Evolutionary conservation across 2,329 filamentous ascomycete genomes (phyloP), one percentile per base, ranked within the genome.

Genomic region (Huntiella abstrusa): DNA sequence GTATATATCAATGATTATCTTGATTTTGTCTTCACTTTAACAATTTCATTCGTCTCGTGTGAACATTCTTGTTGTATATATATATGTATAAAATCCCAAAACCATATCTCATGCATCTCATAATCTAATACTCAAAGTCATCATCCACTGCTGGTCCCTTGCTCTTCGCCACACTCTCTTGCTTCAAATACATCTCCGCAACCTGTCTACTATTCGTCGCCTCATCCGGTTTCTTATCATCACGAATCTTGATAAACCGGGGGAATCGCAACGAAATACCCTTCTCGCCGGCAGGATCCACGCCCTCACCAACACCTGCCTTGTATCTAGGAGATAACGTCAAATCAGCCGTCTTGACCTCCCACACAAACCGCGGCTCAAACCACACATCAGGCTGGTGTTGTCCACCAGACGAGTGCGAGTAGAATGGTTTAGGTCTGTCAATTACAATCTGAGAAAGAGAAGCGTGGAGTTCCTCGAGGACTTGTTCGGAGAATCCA

Each of bases 381-480:
- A 98, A 91, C 91, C 91, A 98, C 34, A 98, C 86, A 60, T 98
- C 91, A 1, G 91, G 91, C 60, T 98, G 91, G 59, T 96, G 86
- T 63, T 93, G 88, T 43, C 77, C 77, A 43, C 83, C 84, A 0
- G 71, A 66, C 3, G 82, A 86, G 61, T 98, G 91, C 1, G 77
- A 71, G 63, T 96, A 98, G 61, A 94, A 98, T 0, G 91, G 91
- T 58, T 98, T 98, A 1, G 88, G 75, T 1, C 79, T 77, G 57
- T 93, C 85, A 54, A 98, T 98, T 53, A 81, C 77, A 43, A 85
- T 76, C 6, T 76, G 71, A 0, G 75, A 80, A 22, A 98, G 76
- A 44, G 80, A 70, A 17, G 72, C 68, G 65, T 96, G 77, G 11
- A 96, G 69, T 33, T 87, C 81, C 56, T 92, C 83, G n/a, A 98